phyloP scores from a whole-genome alignment of 306 rosid genomes.

The Pyrus pyrifolia region DNA sequence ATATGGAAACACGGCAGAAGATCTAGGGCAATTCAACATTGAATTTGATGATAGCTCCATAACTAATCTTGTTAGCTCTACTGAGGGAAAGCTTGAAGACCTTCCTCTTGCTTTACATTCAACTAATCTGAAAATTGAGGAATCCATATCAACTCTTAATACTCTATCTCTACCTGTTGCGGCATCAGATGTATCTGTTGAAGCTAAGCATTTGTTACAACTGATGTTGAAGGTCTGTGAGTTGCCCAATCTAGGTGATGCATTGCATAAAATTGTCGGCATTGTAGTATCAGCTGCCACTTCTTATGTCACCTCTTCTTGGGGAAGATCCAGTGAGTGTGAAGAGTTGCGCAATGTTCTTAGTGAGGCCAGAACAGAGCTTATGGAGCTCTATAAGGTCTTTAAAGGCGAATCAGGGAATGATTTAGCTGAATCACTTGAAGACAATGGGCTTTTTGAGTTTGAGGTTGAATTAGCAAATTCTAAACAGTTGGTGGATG shows the following conservation, averaged over 20 bases:
- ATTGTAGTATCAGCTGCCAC: conserved; percentile 68
- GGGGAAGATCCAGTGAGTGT: conserved; percentile 37
- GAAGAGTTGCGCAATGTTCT: conserved; percentile 48
- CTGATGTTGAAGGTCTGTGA: conserved; percentile 58
- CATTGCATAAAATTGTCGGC: conserved; percentile 51
- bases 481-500: conserved; percentile 70
- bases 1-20: conserved; percentile 97
- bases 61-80: conserved; percentile 76
- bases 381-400: conserved; percentile 52
- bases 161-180: conserved; percentile 59
- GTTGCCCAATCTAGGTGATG: conserved; percentile 52
- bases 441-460: conserved; percentile 40
- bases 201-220: conserved; percentile 67
- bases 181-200: conserved; percentile 59
- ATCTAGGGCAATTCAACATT: conserved; percentile 92
- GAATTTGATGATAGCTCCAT: conserved; percentile 82
- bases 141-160: conserved; percentile 45
- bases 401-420: conserved; percentile 29
- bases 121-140: conserved; percentile 48
- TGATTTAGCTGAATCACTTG: conserved; percentile 36
- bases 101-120: conserved; percentile 81
- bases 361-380: conserved; percentile 53
- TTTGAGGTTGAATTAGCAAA: conserved; percentile 46
- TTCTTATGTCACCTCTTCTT: conserved; percentile 44
- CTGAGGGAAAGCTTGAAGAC: conserved; percentile 86